Evolutionary conservation across 768 basidiomycete species (phyloP), one percentile per base, ranked within the genome.

Genomic region (Kwoniella botswanensis): DNA sequence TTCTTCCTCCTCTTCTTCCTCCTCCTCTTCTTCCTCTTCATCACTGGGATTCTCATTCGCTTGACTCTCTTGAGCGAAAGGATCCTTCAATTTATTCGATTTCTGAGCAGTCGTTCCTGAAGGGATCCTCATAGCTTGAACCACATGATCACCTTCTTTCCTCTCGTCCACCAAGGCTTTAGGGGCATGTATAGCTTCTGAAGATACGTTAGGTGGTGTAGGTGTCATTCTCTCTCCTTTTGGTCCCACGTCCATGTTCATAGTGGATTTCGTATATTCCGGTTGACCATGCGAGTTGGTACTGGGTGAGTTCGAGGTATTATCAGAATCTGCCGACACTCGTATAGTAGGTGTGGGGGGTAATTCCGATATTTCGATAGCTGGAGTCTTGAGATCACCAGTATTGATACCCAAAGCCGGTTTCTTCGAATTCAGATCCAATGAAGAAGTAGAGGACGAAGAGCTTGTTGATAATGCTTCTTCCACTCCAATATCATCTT

Each of bases 291-390:
- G 18, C 41, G 59, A 22, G 17, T 42, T 42, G 42, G 35, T 35
- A 35, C 7, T 35, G 35, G 35, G 35, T 9, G 35, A 35, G 35
- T 50, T 50, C 21, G 24, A 65, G 18, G 41, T 17, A 24, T 50
- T 44, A 17, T 64, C 62, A 24, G 26, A 26, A 62, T 79, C 78
- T 5, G 35, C 35, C 7, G 74, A 75, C 12, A 80, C 64, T 15
- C 71, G 72, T 13, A 80, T 80, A 41, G 71, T 63, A 1, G 79
- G 79, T 11, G 79, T 76, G 9, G 75, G 69, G 2, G 75, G 76
- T 17, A 77, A 55, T 3, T 75, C 72, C 24, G 68, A 24, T 0
- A 53, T 71, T 4, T n/a, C 55, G 0, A 70, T 60, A n/a, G 71
- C 63, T 4, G 78, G 78, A 17, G 78, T 77, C 18, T 73, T 63